Percentiles rank a stretch among this genome's conserved stretches.
These are phyloP conservation scores for Rauvolfia tetraphylla DNA, from an alignment of 257 asterid species.

Conservation along the genomic window DNA sequence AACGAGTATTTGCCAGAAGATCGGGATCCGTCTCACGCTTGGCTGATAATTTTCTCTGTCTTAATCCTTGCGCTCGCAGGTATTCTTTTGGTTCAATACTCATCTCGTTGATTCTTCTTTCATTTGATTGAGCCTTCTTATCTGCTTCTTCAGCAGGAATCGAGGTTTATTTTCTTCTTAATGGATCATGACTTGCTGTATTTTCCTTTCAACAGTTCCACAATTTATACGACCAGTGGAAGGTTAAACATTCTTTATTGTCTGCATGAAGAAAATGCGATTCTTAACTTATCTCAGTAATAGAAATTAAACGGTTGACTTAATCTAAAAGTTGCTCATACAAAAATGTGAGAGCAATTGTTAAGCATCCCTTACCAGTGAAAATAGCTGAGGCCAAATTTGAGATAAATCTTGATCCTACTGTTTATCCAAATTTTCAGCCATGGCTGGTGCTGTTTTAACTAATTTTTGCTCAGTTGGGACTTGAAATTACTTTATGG, in stretches of 20 bases:
- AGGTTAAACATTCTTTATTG: not conserved
- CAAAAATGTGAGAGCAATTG: not conserved
- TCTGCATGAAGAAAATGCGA: not conserved
- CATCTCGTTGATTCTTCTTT: not conserved
- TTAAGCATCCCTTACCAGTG: not conserved
- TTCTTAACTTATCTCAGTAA: not conserved
- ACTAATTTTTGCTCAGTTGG: not conserved
- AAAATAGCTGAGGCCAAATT: not conserved
- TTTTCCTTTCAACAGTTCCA: not conserved
- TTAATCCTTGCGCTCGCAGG: slow-evolving; percentile 67
- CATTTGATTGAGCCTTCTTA: not conserved
- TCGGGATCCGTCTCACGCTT: slow-evolving; percentile 78
- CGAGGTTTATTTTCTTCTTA: not conserved
- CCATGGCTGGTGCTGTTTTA: not conserved
- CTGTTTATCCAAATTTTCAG: not conserved
- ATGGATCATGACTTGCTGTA: not conserved
- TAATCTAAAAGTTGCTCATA: not conserved
- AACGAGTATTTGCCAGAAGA: slow-evolving; percentile 88
- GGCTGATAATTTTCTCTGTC: slow-evolving; percentile 67
- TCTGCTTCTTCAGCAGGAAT: not conserved
- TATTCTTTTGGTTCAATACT: slow-evolving; percentile 17
- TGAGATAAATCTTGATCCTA: not conserved
- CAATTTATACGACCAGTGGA: not conserved
- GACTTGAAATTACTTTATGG: not conserved
- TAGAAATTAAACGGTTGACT: not conserved